These are phyloP conservation scores for Fusarium sterilihyphosum DNA, from an alignment of 2,329 filamentous ascomycete species.

Conservation along the genomic window DNA sequence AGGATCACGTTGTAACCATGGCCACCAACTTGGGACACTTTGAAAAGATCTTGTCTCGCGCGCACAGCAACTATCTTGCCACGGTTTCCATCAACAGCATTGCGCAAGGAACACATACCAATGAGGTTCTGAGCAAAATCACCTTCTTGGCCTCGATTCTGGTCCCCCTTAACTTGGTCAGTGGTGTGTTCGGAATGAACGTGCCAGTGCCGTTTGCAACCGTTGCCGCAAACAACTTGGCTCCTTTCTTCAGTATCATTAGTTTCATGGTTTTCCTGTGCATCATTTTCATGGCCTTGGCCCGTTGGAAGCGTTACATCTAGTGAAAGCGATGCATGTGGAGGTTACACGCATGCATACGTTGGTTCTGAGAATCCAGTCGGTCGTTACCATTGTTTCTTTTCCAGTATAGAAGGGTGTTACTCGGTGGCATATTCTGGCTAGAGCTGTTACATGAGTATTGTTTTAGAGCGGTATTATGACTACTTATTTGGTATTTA, in stretches of 20 bases:
- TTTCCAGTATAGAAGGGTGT: constrained; percentile 30
- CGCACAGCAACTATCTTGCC: constrained; percentile 95
- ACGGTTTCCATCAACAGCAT: constrained; percentile 94
- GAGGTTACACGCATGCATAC: constrained; percentile 4
- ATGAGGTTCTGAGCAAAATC: constrained; percentile 92
- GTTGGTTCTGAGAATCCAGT: background rate
- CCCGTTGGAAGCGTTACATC: constrained; percentile 59
- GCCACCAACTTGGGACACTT: constrained; percentile 96
- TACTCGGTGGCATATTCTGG: constrained; percentile 18
- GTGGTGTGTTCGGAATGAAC: constrained; percentile 90
- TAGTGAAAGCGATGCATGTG: constrained; percentile 58
- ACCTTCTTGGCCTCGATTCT: constrained; percentile 93
- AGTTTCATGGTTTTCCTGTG: constrained; percentile 64
- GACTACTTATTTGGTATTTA: constrained; percentile 15
- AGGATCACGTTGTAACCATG: constrained; percentile 99
- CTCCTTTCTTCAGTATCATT: constrained; percentile 34
- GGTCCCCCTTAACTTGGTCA: constrained; percentile 94
- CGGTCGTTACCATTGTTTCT: constrained; percentile 12
- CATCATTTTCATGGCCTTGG: constrained; percentile 56
- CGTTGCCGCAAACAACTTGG: constrained; percentile 58
- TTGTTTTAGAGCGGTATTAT: constrained; percentile 9
- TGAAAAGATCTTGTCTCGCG: constrained; percentile 95
- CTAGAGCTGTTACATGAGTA: constrained; percentile 7
- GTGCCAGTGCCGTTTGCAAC: constrained; percentile 75
- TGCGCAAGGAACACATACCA: constrained; percentile 85